A percentile compares a stretch with the other conserved stretches of the same genome.
These are phyloP conservation scores for Coemansia sp. DNA, from an alignment of 192 early-diverging fungal species.

Conservation along the genomic window DNA sequence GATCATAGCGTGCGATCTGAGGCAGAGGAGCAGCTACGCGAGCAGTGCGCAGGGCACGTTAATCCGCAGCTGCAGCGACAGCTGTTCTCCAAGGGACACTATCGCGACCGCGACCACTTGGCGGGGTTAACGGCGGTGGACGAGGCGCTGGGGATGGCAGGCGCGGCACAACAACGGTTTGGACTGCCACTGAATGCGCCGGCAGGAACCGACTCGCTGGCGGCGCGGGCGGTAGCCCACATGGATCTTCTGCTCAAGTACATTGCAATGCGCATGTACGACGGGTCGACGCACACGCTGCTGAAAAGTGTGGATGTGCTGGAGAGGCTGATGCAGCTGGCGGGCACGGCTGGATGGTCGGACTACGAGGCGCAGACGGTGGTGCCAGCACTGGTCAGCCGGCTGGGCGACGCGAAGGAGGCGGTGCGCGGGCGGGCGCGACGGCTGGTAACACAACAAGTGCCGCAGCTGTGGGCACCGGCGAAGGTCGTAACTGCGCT, in stretches of 20 bases:
- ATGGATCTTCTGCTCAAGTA: slow-evolving; percentile 84
- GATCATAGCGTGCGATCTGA: slow-evolving; percentile 35
- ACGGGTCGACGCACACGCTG: slow-evolving; percentile 86
- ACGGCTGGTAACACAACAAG: slow-evolving; percentile 65
- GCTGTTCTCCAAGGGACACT: slow-evolving; percentile 80
- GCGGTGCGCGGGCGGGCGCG: slow-evolving; percentile 67
- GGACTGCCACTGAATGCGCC: slow-evolving; percentile 33
- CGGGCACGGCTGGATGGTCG: slow-evolving; percentile 57
- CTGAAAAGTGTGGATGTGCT: slow-evolving; percentile 81
- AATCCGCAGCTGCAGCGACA: slow-evolving; percentile 56
- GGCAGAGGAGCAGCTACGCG: slow-evolving; percentile 53
- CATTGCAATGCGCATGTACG: slow-evolving; percentile 84
- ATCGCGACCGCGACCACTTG: slow-evolving; percentile 83
- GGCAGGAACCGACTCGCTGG: slow-evolving; percentile 56
- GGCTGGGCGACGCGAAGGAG: slow-evolving; percentile 86
- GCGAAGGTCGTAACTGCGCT: slow-evolving; percentile 74
- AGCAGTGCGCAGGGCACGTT: slow-evolving; percentile 65
- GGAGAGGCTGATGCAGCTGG: slow-evolving; percentile 66
- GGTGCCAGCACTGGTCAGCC: slow-evolving; percentile 61
- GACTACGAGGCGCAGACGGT: slow-evolving; percentile 84
- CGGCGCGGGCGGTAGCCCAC: slow-evolving; percentile 64
- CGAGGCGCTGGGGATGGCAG: slow-evolving; percentile 58
- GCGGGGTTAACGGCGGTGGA: slow-evolving; percentile 66
- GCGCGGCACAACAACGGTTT: slow-evolving; percentile 42
- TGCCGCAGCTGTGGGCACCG: slow-evolving; percentile 75